Conservation (phyloP, 2,329 filamentous ascomycete species). For the Colletotrichum sp. region DNA sequence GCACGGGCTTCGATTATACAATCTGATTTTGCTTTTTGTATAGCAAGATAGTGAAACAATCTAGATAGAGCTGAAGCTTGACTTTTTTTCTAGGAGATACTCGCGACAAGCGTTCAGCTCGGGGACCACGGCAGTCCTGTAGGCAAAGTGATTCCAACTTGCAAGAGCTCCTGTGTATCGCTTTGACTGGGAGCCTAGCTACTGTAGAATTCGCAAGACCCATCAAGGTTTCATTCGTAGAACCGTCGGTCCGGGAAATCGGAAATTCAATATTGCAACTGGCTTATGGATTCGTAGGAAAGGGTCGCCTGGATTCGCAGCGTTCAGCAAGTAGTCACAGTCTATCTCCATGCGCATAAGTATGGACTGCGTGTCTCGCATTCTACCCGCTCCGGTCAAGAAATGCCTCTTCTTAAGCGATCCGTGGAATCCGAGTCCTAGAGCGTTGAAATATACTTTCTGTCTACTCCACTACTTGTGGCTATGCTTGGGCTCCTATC, state of each 20-base stretch:
- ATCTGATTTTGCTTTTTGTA: not conserved
- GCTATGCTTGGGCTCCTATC: not conserved
- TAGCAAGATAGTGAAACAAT: not conserved
- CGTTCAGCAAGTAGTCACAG: not conserved
- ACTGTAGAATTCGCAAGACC: not conserved
- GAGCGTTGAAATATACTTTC: not conserved
- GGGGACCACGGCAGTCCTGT: not conserved
- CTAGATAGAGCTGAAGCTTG: not conserved
- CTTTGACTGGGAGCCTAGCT: not conserved
- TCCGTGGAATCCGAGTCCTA: not conserved
- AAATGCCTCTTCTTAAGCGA: not conserved
- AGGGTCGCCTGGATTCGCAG: not conserved
- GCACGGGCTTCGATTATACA: not conserved
- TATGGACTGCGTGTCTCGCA: not conserved
- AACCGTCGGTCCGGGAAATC: not conserved
- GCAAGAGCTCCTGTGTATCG: not conserved
- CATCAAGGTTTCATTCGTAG: not conserved
- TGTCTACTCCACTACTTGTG: not conserved
- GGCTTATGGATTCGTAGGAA: not conserved
- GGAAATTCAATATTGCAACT: not conserved
- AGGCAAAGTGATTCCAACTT: not conserved
- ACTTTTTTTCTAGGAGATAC: not conserved
- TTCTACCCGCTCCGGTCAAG: not conserved
- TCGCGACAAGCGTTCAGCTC: not conserved
- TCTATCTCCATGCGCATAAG: not conserved